Base-by-base conservation (phyloP, 768 basidiomycete genomes). In the Neoboletus brunneissimus region DNA sequence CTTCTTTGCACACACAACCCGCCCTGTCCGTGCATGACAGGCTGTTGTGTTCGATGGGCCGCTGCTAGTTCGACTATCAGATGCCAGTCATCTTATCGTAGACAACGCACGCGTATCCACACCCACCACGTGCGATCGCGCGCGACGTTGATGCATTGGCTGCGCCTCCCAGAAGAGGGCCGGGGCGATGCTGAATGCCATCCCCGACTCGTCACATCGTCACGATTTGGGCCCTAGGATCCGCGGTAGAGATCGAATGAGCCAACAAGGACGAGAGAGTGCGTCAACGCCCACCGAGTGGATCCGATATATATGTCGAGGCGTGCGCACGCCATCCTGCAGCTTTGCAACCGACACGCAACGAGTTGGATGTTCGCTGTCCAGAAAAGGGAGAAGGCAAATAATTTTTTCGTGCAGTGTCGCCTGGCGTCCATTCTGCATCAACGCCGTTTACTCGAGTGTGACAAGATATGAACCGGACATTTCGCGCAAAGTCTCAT, bases 1-100 rank as follows among this genome's bases (percentile, higher is more conserved):
- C 66, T 70, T 73, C 70, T 67, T 58, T 71, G 67, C 53, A 62
- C 62, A 8, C 31, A 8, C 55, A 54, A 52, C 58, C 51, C 63
- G 58, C 64, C 56, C 50, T 60, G 60, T 52, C 40, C n/a, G 60
- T 10, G 52, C 29, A 32, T 68, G 69, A 70, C 71, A 72, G 68
- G 68, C 52, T 12, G 29, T 66, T 46, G 32, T 40, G 55, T 57
- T 58, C 53, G 58, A 67, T 65, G 59, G 32, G 48, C 5, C 51
- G 53, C 52, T 16, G 32, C 23, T 16, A 49, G 60, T 62, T 71
- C 48, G 63, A 69, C 56, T 59, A 69, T 69, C 67, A 67, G 62
- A 66, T 45, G 57, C 43, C 27, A 34, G 54, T 53, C 48, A 37
- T n/a, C 42, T 53, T 51, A 55, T 61, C 58, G n/a, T n/a, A n/a